These are phyloP conservation scores for Polytolypa hystricis DNA, from an alignment of 2,329 filamentous ascomycete species.

Conservation along the genomic window DNA sequence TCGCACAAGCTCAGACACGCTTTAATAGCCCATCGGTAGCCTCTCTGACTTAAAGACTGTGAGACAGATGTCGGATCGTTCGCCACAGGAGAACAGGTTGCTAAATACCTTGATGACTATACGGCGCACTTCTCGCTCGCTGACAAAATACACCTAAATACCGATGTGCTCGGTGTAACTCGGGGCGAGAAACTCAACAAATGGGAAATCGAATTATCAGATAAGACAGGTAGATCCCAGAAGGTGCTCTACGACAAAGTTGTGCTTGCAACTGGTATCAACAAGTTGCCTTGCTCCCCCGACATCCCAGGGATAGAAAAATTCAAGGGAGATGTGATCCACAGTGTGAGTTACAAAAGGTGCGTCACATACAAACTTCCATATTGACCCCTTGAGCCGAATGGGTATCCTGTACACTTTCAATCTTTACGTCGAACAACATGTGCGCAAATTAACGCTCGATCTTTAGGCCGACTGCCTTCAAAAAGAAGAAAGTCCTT, in stretches of 20 bases:
- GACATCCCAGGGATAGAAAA: slow-evolving; percentile 10
- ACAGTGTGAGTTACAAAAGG: too few relatives aligned
- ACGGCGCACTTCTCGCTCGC: slow-evolving; percentile 11
- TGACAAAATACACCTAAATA: slow-evolving; percentile 8
- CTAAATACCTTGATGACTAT: slow-evolving; percentile 12
- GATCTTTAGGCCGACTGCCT: too few relatives aligned
- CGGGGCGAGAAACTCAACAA: slow-evolving; percentile 8
- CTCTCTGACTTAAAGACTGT: neutral
- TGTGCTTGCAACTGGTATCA: slow-evolving; percentile 21
- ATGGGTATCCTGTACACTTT: too few relatives aligned
- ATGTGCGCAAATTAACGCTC: too few relatives aligned
- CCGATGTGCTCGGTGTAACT: slow-evolving; percentile 7
- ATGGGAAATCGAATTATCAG: slow-evolving; percentile 10
- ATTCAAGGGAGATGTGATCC: too few relatives aligned
- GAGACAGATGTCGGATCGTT: slow-evolving; percentile 7
- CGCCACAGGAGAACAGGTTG: slow-evolving; percentile 8
- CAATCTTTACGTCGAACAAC: too few relatives aligned
- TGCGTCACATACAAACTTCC: too few relatives aligned
- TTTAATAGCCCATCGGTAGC: neutral
- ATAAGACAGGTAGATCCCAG: neutral
- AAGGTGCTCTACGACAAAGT: slow-evolving; percentile 31
- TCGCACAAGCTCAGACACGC: neutral
- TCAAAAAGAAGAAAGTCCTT: too few relatives aligned
- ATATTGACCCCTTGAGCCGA: too few relatives aligned
- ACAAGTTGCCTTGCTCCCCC: slow-evolving; percentile 14